Evolutionary conservation across 2,329 filamentous ascomycete genomes (phyloP), one percentile per base, ranked within the genome.

Genomic region (Beauveria bassiana): DNA sequence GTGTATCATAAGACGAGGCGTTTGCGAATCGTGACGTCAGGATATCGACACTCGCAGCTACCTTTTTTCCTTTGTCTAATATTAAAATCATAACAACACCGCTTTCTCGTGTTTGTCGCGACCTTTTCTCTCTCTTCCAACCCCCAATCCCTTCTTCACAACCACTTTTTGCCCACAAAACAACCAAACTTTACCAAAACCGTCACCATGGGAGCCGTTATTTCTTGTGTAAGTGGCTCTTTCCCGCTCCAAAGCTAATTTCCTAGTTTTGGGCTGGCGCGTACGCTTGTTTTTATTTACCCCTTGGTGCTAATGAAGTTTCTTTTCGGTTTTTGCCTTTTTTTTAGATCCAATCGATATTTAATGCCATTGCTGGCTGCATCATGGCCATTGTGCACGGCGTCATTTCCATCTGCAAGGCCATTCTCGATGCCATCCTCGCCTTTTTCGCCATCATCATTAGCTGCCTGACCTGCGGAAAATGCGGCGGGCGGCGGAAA

Each of bases 171-270:
- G 9, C 10, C 18, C 24, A 16, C 6, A 20, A 26, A 28, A 6
- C 22, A 31, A 31, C 6, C n/a, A 28, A 34, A 9, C 22, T 6
- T 43, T 18, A 55, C 58, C 62, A 59, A 45, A 61, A 65, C 63
- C 64, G 58, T 63, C 69, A 75, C 43, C 64, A 93, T 95, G 90
- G 90, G 90, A 78, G 89, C 88, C 75, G 86, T 95, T 70, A 80
- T 91, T 67, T 93, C 89, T 73, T 93, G 90, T 73, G 90, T 93
- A 90, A 70, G 89, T 83, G 16, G 57, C 24, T 42, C 50, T 18
- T 24, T n/a, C 38, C 18, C 20, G n/a, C 50, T n/a, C 24, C 10
- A 16, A 14, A 47, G n/a, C 16, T 47, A n/a, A 20, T n/a, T 26
- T 31, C 47, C 26, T 51, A 46, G 47, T 5, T 26, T 5, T 26